These are phyloP conservation scores for Coniophora puteana DNA, from an alignment of 1,284 basidiomycete genomes.

Conservation along the genomic window DNA sequence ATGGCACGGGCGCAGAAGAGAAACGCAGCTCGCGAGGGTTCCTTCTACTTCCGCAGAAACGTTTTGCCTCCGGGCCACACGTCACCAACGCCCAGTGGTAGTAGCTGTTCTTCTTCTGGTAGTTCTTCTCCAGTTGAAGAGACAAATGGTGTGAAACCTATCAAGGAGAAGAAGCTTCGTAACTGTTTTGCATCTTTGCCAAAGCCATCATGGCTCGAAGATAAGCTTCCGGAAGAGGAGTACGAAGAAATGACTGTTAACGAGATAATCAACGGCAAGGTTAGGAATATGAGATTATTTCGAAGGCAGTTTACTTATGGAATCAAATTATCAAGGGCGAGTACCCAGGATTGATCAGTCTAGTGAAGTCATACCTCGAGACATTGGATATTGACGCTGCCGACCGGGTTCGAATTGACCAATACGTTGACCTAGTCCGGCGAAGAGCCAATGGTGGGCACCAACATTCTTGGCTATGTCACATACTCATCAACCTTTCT, in stretches of 20 bases:
- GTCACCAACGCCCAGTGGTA: slow-evolving; percentile 34
- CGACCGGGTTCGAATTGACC: slow-evolving; percentile 64
- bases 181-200: slow-evolving; percentile 68
- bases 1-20: slow-evolving; percentile 89
- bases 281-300: slow-evolving; percentile 22
- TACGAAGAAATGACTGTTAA: slow-evolving; percentile 90
- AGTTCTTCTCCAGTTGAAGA: slow-evolving; percentile 42
- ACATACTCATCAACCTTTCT: slow-evolving; percentile 11
- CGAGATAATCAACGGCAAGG: slow-evolving; percentile 94
- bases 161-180: slow-evolving; percentile 60
- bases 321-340: slow-evolving; percentile 36
- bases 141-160: slow-evolving; percentile 23
- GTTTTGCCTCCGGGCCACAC: slow-evolving; percentile 64
- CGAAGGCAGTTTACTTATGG: slow-evolving; percentile 6
- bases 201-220: slow-evolving; percentile 38
- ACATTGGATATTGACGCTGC: slow-evolving; percentile 76
- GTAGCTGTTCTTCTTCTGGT: slow-evolving; percentile 48
- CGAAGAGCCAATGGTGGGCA: slow-evolving; percentile 75
- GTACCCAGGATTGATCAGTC: slow-evolving; percentile 85
- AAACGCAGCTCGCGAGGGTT: slow-evolving; percentile 70
- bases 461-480: neutral
- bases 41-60: slow-evolving; percentile 90
- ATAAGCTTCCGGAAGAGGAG: slow-evolving; percentile 69
- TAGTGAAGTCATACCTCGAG: slow-evolving; percentile 87
- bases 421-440: slow-evolving; percentile 80